Evolutionary conservation across 1,139 yeast genomes (phyloP), one percentile per base, ranked within the genome.

Genomic region (Blastobotrys serpentis): DNA sequence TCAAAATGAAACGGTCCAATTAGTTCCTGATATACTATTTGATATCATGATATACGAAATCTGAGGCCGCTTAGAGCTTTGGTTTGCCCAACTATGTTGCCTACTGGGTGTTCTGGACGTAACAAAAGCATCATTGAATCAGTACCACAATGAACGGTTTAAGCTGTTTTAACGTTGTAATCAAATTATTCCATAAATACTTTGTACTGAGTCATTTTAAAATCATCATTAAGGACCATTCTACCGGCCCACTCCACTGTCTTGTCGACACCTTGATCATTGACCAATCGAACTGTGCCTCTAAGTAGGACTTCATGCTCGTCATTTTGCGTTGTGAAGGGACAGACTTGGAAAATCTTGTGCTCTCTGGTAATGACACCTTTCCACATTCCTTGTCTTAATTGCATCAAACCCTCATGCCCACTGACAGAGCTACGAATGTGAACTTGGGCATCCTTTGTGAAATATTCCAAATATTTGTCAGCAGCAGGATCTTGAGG

Each of bases 331-430:
- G 38, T 11, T 7, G 18, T 33, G 19, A 33, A 33, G 8, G 38
- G 38, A 33, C 38, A 33, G 19, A 33, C 38, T 21, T 33, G 38
- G 21, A n/a, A 33, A 11, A 33, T 33, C 18, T 13, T 33, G 21
- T 33, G 38, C 21, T 33, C 17, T 33, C 38, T 10, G 10, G 13
- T 33, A 7, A 17, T 21, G 8, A 33, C 17, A 21, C 38, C 38
- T 6, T 33, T 33, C 38, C 38, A 33, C 38, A 33, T 33, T 7
- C 17, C 17, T 14, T 16, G 38, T 4, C 38, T 18, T 11, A 33
- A 33, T 33, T 13, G 38, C 4, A 14, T 16, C 17, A 33, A 14
- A 7, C 17, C 38, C 10, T 33, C 19, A 33, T 33, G 38, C 6
- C 38, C 38, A n/a, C 17, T 4, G 19, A 17, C 38, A 14, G 13